Base-by-base conservation (phyloP, 495 filamentous ascomycete genomes). In the Barbatosphaeria neglecta region DNA sequence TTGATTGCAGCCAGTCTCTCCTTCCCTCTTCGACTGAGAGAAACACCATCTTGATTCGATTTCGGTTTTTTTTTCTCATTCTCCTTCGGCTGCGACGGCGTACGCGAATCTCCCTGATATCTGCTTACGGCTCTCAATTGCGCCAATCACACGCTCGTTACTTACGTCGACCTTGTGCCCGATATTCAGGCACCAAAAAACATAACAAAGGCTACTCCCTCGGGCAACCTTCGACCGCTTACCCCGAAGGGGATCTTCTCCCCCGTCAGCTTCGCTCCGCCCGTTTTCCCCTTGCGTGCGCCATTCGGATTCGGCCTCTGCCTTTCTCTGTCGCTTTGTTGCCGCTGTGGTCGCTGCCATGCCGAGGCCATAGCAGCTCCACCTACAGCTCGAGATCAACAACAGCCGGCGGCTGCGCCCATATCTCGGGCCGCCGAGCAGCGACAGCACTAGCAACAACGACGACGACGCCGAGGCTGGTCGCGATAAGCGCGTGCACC, bases 401-500 rank as follows among this genome's bases (percentile, higher is more conserved):
- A 23, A 18, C 39, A 1, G 20, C 19, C 16, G 2, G 39, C 11
- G 19, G 6, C 9, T 10, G 13, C n/a, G n/a, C n/a, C n/a, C n/a
- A 41, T 24, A 24, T n/a, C 9, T 6, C 39, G 4, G n/a, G 20
- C 6, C 19, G 6, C 2, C 9, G 18, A 25, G 15, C 39, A n/a
- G 19, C 48, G 52, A 45, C 49, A 40, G 22, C 24, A 38, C 8
- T 40, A 41, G 16, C 31, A 45, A 31, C 20, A 40, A 20, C 40
- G 33, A 35, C 28, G 41, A 38, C 28, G 18, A 45, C 22, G n/a
- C n/a, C n/a, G n/a, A n/a, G n/a, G n/a, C n/a, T n/a, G n/a, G n/a
- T n/a, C n/a, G n/a, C n/a, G n/a, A n/a, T n/a, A n/a, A 39, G 44
- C 45, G 40, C 43, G 35, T 45, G 40, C 37, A 42, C 44, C 22